Conservation (phyloP, 176 grass and related monocot species). For the Aegilops umbellulata region DNA sequence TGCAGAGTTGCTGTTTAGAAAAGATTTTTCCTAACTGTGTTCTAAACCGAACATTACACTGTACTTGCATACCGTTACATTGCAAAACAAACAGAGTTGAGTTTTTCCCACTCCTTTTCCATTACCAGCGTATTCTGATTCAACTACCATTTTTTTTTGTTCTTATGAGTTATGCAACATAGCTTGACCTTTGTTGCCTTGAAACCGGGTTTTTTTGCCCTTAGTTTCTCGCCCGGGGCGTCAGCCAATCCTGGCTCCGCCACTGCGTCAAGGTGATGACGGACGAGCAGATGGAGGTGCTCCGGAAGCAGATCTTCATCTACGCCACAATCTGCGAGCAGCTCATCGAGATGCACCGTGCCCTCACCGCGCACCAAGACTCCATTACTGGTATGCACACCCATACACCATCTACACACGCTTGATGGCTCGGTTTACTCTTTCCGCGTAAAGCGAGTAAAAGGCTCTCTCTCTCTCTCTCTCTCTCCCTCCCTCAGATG, state of each 20-base stretch:
- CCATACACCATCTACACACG: too few species aligned
- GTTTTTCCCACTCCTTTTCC: neutral
- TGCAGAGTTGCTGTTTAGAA: neutral
- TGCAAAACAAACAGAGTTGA: neutral
- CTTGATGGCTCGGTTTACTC: neutral
- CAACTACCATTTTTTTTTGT: neutral
- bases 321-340: constrained; percentile 96
- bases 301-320: constrained; percentile 94
- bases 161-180: neutral
- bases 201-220: too few species aligned
- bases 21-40: neutral
- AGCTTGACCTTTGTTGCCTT: too few species aligned
- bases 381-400: constrained; percentile 53
- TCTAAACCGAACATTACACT: neutral
- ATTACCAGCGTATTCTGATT: neutral
- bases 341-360: constrained; percentile 86
- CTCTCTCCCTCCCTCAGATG: too few species aligned
- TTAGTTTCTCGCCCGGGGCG: too few species aligned
- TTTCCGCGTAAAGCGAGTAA: neutral
- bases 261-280: constrained; percentile 86
- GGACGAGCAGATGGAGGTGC: constrained; percentile 91
- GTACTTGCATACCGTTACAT: neutral
- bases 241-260: too few species aligned
- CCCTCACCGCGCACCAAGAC: constrained; percentile 73
- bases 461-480: neutral